Evolutionary conservation across 805 yeast genomes (phyloP), one percentile per base, ranked within the genome.

Genomic region (Lipomyces sp.): DNA sequence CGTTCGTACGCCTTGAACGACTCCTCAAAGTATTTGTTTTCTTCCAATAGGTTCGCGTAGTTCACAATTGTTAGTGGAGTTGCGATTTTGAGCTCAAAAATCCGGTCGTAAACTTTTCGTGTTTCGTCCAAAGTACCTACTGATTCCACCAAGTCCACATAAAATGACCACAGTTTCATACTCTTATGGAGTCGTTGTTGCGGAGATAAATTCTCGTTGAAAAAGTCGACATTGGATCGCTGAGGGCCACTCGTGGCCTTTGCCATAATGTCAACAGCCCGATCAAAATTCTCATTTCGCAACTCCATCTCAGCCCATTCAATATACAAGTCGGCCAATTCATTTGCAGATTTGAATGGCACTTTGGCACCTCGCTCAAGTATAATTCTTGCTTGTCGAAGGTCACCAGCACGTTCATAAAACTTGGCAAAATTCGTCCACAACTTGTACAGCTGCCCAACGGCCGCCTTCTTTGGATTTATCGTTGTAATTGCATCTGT

Each of bases 251-350:
- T 69, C 3, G 85, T 76, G 0, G 86, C 86, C 10, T 72, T 75
- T 53, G 79, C 77, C 66, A 84, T 71, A 13, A 85, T 78, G 50
- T 74, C 76, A 34, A 79, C 72, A 2, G 84, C 85, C 24, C 75
- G 76, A 0, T 81, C 84, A 29, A 85, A 75, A 61, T 86, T 81
- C 30, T 80, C 84, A 18, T 79, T 77, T 32, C 83, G 78, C 37
- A 90, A 72, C 66, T 88, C 89, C 77, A 85, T 78, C 64, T 89
- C 89, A 4, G 89, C 81, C 97, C 97, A 93, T 18, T 82, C 83
- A n/a, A 85, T 78, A 84, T 92, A 90, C 5, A 93, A 76, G 2
- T 83, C 83, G 1, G 87, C 90, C 29, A 92, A 77, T 66, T 92
- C 97, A 30, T 85, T 84, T 0, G 86, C 77, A 15, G 82, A 77